Percentiles rank a stretch among this genome's conserved stretches.
phyloP scores from a whole-genome alignment of 106 monocot species.

The Posidonia australis region DNA sequence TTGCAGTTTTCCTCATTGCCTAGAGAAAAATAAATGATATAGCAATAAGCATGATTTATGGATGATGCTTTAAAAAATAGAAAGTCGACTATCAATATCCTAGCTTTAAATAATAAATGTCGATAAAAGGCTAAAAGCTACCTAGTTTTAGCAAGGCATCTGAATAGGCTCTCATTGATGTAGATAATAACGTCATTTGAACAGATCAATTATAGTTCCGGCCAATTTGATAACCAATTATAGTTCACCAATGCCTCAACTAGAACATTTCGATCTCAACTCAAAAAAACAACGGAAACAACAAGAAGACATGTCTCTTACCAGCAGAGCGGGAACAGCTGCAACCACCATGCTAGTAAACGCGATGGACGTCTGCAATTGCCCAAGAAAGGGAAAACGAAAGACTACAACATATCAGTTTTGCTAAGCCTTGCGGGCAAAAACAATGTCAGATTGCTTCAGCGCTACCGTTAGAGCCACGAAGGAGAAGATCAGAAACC shows the following conservation, averaged over 20 bases:
- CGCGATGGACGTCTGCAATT: constrained; percentile 71
- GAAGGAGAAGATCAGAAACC: constrained; percentile 16
- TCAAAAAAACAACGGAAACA: too few relatives aligned
- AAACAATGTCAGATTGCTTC: background rate
- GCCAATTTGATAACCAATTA: too few relatives aligned
- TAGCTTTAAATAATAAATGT: background rate
- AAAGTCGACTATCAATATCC: background rate
- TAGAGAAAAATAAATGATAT: constrained; percentile 6
- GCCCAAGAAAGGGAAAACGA: background rate
- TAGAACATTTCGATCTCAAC: too few relatives aligned
- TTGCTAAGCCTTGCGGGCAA: background rate
- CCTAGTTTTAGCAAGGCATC: too few relatives aligned
- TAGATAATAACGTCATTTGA: too few relatives aligned
- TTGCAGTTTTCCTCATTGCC: constrained; percentile 91
- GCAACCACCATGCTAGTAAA: constrained; percentile 76
- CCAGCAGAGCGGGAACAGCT: constrained; percentile 63
- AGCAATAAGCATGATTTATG: background rate
- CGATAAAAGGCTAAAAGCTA: too few relatives aligned
- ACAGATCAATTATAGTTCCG: too few relatives aligned
- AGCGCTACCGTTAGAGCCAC: constrained; percentile 10
- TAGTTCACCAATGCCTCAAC: too few relatives aligned
- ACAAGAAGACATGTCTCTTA: constrained; percentile 29
- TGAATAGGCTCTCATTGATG: too few relatives aligned
- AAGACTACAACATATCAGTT: background rate
- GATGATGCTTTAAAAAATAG: background rate